Percentiles rank a stretch among this genome's conserved stretches.
Conservation (phyloP, 495 filamentous ascomycete species). For the Aspergillus kassunensis region DNA sequence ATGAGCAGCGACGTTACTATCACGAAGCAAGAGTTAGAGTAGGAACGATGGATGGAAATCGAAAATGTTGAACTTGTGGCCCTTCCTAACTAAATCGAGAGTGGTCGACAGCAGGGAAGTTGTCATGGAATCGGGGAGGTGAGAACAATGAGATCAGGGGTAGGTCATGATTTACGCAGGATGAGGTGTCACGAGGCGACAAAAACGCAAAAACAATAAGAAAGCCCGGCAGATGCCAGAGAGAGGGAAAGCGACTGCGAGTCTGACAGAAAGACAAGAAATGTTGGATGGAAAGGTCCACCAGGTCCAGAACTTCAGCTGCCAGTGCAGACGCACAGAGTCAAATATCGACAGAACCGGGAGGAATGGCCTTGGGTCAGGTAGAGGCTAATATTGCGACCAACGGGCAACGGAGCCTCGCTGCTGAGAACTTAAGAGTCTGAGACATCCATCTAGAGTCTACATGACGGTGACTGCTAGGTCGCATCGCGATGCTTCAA, state of each 20-base stretch:
- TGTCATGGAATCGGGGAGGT: too few species aligned
- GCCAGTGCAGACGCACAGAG: slow-evolving; percentile 2
- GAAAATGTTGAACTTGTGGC: not conserved
- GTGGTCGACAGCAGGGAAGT: not conserved
- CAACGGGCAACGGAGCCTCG: too few species aligned
- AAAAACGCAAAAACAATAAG: not conserved
- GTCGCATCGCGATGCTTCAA: too few species aligned
- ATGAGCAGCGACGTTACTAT: not conserved
- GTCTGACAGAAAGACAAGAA: not conserved
- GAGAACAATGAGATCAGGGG: slow-evolving; percentile 5
- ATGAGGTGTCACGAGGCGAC: not conserved
- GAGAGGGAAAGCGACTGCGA: not conserved
- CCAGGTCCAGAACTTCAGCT: slow-evolving; percentile 3
- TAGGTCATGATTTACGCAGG: not conserved
- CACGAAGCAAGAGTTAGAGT: not conserved
- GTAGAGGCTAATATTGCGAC: too few species aligned
- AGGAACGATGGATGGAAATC: not conserved
- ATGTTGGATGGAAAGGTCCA: slow-evolving; percentile 7
- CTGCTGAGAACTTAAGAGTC: too few species aligned
- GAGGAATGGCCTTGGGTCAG: too few species aligned
- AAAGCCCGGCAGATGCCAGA: too few species aligned
- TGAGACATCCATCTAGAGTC: too few species aligned
- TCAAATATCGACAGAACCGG: not conserved
- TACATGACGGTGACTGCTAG: too few species aligned
- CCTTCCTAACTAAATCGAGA: slow-evolving; percentile 2